Percentiles rank a stretch among this genome's conserved stretches.
phyloP scores from a whole-genome alignment of 352 stramenopile species.

The Phytophthora melonis region DNA sequence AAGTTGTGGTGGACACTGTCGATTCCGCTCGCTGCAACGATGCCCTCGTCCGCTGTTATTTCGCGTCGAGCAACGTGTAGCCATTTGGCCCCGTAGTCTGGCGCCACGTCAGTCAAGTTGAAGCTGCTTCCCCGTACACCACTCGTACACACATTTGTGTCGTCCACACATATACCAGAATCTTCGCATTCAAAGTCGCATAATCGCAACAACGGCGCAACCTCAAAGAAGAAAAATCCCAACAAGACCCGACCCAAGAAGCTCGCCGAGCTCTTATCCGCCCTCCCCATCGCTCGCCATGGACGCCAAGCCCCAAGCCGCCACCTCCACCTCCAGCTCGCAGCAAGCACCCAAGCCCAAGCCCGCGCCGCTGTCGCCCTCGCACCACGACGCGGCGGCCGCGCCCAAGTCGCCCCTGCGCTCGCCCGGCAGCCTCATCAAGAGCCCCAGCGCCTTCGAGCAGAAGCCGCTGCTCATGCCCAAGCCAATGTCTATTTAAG shows the following conservation, averaged over 20 bases:
- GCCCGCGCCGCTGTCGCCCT: constrained; percentile 1
- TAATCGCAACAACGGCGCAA: constrained; percentile 4
- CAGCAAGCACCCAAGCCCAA: constrained; percentile 4
- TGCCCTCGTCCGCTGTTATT: neutral
- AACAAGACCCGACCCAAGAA: neutral
- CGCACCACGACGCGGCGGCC: neutral
- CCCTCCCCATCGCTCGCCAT: constrained; percentile 2
- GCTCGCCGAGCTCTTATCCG: too few relatives aligned
- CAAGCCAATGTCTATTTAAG: constrained; percentile 74
- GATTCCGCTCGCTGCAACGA: neutral
- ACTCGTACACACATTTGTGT: neutral
- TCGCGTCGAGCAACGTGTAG: neutral
- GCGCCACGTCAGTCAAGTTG: constrained; percentile 3
- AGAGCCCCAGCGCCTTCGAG: constrained; percentile 60
- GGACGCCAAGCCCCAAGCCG: constrained; percentile 20
- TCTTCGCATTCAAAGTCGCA: constrained; percentile 1
- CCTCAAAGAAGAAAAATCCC: constrained; percentile 20
- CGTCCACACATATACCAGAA: too few relatives aligned
- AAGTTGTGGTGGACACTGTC: too few relatives aligned
- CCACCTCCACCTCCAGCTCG: neutral
- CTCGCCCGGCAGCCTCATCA: constrained; percentile 36
- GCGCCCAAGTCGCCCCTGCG: constrained; percentile 26
- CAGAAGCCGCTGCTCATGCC: constrained; percentile 75
- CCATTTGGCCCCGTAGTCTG: neutral
- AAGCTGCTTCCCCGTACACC: constrained; percentile 2